A percentile compares a stretch with the other conserved stretches of the same genome.
phyloP scores from a whole-genome alignment of 345 rosid species.

The Eucalyptus sp. region DNA sequence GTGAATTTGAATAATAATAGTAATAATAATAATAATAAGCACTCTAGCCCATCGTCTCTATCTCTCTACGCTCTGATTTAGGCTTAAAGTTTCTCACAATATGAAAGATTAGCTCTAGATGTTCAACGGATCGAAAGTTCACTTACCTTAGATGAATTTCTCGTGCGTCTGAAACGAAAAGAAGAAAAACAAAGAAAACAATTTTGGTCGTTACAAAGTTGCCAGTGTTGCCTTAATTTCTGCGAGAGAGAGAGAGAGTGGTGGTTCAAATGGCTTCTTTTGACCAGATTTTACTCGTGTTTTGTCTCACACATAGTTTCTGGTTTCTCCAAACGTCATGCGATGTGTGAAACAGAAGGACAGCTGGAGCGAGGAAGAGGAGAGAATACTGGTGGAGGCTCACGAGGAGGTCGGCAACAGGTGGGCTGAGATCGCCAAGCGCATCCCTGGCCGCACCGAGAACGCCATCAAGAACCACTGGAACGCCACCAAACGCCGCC shows the following conservation, averaged over 20 bases:
- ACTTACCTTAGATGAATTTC: neutral
- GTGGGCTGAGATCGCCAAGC: constrained; percentile 95
- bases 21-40: neutral
- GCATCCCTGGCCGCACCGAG: constrained; percentile 79
- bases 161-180: neutral
- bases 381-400: constrained; percentile 54
- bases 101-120: neutral
- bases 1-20: neutral
- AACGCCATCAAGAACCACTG: constrained; percentile 91
- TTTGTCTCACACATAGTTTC: neutral
- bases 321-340: neutral
- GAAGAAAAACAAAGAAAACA: neutral
- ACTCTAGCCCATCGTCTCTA: neutral
- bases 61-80: neutral
- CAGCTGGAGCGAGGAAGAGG: constrained; percentile 92
- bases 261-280: neutral
- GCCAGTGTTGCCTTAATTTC: neutral
- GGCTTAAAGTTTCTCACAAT: neutral
- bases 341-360: constrained; percentile 44
- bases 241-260: neutral
- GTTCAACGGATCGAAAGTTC: neutral
- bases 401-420: constrained; percentile 72
- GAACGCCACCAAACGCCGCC: constrained; percentile 87
- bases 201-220: neutral
- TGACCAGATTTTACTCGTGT: neutral